Evolutionary conservation across 768 basidiomycete species (phyloP).

Genomic region (Termitomyces sp.): DNA sequence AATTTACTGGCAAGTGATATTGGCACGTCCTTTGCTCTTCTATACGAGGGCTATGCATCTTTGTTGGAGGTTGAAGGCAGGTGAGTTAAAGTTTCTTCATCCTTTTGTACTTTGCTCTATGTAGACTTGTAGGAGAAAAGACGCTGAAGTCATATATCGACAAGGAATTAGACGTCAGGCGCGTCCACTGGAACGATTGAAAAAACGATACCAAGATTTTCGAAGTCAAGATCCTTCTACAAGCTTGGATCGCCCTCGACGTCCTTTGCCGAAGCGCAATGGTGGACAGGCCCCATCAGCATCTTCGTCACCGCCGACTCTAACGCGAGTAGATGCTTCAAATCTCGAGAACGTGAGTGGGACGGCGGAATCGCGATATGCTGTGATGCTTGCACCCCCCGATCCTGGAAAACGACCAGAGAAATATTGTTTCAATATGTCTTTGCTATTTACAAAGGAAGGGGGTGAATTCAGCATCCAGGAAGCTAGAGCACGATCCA

Average conservation of each 20-base stretch:
- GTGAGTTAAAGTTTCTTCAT: constrained; percentile 30
- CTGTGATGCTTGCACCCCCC: constrained; percentile 67
- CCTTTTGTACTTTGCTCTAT: not conserved
- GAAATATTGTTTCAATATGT: constrained; percentile 61
- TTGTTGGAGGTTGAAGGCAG: constrained; percentile 70
- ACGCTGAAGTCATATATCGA: constrained; percentile 78
- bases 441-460: constrained; percentile 68
- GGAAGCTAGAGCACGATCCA: constrained; percentile 75
- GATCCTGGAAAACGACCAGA: constrained; percentile 67
- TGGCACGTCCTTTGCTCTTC: constrained; percentile 66
- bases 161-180: constrained; percentile 79
- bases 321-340: constrained; percentile 17
- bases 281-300: constrained; percentile 25
- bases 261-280: constrained; percentile 16
- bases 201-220: constrained; percentile 77
- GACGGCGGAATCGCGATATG: constrained; percentile 51
- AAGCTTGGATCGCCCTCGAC: constrained; percentile 17
- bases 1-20: constrained; percentile 70
- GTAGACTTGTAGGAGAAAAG: constrained; percentile 43
- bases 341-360: constrained; percentile 26
- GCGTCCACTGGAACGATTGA: constrained; percentile 79
- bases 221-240: constrained; percentile 39
- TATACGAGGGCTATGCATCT: constrained; percentile 91
- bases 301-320: constrained; percentile 24
- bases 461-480: constrained; percentile 79